Conservation (phyloP, 306 rosid species). For the Crotalaria pallida region DNA sequence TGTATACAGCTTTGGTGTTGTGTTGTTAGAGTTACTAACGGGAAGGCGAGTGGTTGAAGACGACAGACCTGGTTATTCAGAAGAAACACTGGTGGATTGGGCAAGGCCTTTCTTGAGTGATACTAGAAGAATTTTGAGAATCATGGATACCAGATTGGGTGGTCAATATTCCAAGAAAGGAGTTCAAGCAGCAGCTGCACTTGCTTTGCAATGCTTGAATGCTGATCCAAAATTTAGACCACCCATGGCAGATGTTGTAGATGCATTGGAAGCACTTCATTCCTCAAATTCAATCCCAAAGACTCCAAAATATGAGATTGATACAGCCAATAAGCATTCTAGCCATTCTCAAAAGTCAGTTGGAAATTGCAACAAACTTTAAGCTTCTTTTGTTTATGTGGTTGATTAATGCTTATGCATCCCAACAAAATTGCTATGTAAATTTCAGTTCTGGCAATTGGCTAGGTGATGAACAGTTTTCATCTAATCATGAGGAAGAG, state of each 20-base stretch:
- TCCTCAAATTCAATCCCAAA: slow-evolving; percentile 38
- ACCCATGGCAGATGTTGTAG: slow-evolving; percentile 54
- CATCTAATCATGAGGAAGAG: no score
- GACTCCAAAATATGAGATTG: slow-evolving; percentile 28
- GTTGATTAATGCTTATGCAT: no score
- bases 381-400: no score
- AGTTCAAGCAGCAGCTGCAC: slow-evolving; percentile 74
- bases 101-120: slow-evolving; percentile 69
- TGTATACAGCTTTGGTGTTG: slow-evolving; percentile 88
- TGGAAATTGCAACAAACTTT: no score
- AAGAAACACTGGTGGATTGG: slow-evolving; percentile 83
- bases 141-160: slow-evolving; percentile 75
- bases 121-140: slow-evolving; percentile 55
- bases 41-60: slow-evolving; percentile 62
- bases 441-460: no score
- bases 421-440: no score
- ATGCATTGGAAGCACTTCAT: slow-evolving; percentile 50
- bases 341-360: no score
- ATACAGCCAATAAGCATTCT: not conserved
- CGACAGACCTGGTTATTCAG: slow-evolving; percentile 37
- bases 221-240: slow-evolving; percentile 69
- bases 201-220: slow-evolving; percentile 60
- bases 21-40: slow-evolving; percentile 67
- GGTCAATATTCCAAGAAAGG: slow-evolving; percentile 87
- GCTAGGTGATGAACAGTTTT: no score